phyloP scores from a whole-genome alignment of 2,329 filamentous ascomycete genomes.

The Decorospora gaudefroyi region DNA sequence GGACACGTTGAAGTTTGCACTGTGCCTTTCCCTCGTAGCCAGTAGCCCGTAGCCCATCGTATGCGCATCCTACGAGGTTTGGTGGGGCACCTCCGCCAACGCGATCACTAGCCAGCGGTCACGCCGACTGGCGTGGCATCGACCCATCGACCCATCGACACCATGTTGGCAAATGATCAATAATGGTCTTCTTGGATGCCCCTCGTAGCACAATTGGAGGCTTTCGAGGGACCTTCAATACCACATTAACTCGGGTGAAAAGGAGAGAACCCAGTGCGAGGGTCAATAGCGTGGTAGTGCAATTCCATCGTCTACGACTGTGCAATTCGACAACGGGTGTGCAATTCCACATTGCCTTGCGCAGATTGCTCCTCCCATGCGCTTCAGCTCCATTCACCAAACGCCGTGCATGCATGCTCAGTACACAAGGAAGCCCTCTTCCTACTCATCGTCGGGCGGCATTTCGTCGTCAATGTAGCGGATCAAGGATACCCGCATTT shows the following conservation, averaged over 20 bases:
- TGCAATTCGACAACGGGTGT: conserved; percentile 8
- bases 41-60: no score
- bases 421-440: not conserved
- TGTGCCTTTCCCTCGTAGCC: no score
- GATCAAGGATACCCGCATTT: conserved; percentile 91
- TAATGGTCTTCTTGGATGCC: no score
- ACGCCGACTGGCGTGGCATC: no score
- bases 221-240: no score
- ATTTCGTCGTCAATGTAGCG: conserved; percentile 97
- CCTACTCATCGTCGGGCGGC: conserved; percentile 90
- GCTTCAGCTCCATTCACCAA: not conserved
- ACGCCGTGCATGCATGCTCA: not conserved
- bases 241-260: no score
- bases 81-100: not conserved
- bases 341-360: conserved; percentile 1
- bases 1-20: no score
- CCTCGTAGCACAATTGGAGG: no score
- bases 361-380: not conserved
- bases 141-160: no score
- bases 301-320: conserved; percentile 8
- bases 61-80: not conserved
- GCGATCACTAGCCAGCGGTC: not conserved
- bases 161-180: no score
- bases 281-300: conserved; percentile 14
- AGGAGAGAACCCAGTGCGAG: no score